These are phyloP conservation scores for Sugiyamaella qingdaonensis DNA, from an alignment of 805 yeast species.

Conservation along the genomic window DNA sequence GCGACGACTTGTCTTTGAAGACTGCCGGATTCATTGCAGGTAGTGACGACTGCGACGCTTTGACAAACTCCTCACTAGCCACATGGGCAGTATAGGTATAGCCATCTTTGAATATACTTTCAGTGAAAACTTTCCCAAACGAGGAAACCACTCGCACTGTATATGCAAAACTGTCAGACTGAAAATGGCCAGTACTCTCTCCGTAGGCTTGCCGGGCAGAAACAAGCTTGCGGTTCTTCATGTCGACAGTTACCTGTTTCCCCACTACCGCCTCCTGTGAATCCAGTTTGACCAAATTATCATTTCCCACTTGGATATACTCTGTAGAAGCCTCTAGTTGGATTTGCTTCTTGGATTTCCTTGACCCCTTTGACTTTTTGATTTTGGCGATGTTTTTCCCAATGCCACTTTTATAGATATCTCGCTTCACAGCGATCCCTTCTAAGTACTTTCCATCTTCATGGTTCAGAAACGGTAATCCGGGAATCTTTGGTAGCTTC, in stretches of 20 bases:
- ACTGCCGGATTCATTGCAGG: constrained; percentile 21
- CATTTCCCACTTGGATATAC: constrained; percentile 71
- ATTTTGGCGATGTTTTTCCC: constrained; percentile 14
- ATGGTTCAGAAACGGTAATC: constrained; percentile 66
- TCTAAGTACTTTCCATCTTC: constrained; percentile 50
- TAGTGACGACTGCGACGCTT: constrained; percentile 5
- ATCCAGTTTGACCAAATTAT: constrained; percentile 53
- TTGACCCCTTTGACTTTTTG: constrained; percentile 33
- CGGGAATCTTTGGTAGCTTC: constrained; percentile 65
- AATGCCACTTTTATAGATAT: constrained; percentile 9
- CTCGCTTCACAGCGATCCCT: constrained; percentile 50
- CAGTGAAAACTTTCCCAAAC: constrained; percentile 66
- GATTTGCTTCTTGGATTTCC: constrained; percentile 47
- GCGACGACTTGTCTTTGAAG: constrained; percentile 22
- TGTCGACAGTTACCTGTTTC: constrained; percentile 77
- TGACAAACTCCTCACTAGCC: constrained; percentile 58
- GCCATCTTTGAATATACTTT: constrained; percentile 60
- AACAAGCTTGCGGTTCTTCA: constrained; percentile 56
- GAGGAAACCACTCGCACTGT: constrained; percentile 61
- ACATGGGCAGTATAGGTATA: constrained; percentile 64
- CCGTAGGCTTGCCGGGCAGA: constrained; percentile 64
- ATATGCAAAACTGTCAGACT: constrained; percentile 45
- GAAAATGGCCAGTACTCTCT: constrained; percentile 18
- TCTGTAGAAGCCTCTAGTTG: constrained; percentile 56
- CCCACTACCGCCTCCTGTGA: constrained; percentile 63